Evolutionary conservation across 1,284 basidiomycete species (phyloP).

Genomic region (Naganishia sp.): DNA sequence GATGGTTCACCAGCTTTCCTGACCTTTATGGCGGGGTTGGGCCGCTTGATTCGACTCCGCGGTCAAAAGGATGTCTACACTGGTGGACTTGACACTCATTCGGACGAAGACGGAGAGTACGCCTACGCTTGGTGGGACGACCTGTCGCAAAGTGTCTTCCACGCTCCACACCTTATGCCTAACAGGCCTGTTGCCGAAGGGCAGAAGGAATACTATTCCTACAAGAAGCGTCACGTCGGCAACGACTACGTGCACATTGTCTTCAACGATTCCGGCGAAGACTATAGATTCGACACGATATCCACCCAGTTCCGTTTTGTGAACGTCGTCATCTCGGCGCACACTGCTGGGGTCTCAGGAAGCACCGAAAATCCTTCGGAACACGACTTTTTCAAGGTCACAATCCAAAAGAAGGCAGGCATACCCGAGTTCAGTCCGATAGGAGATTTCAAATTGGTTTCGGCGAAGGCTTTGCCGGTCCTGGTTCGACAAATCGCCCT

Average conservation of each 20-base stretch:
- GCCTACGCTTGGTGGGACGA: constrained; percentile 99
- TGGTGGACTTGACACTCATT: constrained; percentile 80
- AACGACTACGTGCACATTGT: constrained; percentile 95
- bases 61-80: constrained; percentile 92
- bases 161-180: constrained; percentile 97
- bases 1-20: constrained; percentile 95
- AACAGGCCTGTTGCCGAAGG: constrained; percentile 64
- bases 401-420: constrained; percentile 76
- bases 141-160: constrained; percentile 91
- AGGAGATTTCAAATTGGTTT: constrained; percentile 89
- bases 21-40: constrained; percentile 85
- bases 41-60: constrained; percentile 83
- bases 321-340: constrained; percentile 94
- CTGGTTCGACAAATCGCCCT: constrained; percentile 82
- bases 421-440: constrained; percentile 91
- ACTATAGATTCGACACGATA: constrained; percentile 88
- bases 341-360: constrained; percentile 76
- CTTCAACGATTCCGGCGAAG: constrained; percentile 90
- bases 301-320: constrained; percentile 94
- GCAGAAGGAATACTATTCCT: constrained; percentile 58
- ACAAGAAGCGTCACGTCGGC: constrained; percentile 91
- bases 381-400: constrained; percentile 89
- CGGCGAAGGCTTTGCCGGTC: constrained; percentile 75
- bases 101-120: constrained; percentile 79
- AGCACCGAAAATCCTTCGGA: constrained; percentile 74